These are phyloP conservation scores for Trichoderma afroharzianum DNA, from an alignment of 2,329 filamentous ascomycete species.

Conservation along the genomic window DNA sequence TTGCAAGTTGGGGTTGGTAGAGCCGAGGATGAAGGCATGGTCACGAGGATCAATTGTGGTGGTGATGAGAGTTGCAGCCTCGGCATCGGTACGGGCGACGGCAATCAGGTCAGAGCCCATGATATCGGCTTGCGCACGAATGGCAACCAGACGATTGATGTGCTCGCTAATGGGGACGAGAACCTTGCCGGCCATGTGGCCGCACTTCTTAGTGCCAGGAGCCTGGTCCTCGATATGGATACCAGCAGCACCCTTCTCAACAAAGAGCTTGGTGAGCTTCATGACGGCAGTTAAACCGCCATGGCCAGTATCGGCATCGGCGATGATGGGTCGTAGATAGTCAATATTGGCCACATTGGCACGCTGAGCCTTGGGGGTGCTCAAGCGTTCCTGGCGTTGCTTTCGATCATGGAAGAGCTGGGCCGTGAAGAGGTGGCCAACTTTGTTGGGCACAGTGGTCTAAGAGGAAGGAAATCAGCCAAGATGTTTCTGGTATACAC, in stretches of 20 bases:
- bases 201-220: slow-evolving; percentile 98
- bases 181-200: slow-evolving; percentile 98
- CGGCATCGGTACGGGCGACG: slow-evolving; percentile 92
- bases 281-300: slow-evolving; percentile 97
- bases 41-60: slow-evolving; percentile 94
- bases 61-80: slow-evolving; percentile 95
- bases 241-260: slow-evolving; percentile 93
- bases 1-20: slow-evolving; percentile 79
- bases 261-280: slow-evolving; percentile 97
- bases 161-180: slow-evolving; percentile 95
- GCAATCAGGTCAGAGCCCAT: slow-evolving; percentile 92
- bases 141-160: slow-evolving; percentile 95
- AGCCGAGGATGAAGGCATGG: slow-evolving; percentile 87
- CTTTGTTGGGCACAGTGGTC: slow-evolving; percentile 98
- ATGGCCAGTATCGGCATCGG: slow-evolving; percentile 95
- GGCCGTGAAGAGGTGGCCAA: slow-evolving; percentile 94
- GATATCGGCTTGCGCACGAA: slow-evolving; percentile 95
- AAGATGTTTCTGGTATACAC: not conserved
- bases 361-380: slow-evolving; percentile 68
- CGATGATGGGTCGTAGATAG: slow-evolving; percentile 92
- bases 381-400: slow-evolving; percentile 90
- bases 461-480: slow-evolving; percentile 32
- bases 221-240: slow-evolving; percentile 99
- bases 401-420: slow-evolving; percentile 99
- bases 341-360: slow-evolving; percentile 74